A percentile compares a stretch with the other conserved stretches of the same genome.
Conservation (phyloP, 176 grass and related monocot species). For the Zizania latifolia region DNA sequence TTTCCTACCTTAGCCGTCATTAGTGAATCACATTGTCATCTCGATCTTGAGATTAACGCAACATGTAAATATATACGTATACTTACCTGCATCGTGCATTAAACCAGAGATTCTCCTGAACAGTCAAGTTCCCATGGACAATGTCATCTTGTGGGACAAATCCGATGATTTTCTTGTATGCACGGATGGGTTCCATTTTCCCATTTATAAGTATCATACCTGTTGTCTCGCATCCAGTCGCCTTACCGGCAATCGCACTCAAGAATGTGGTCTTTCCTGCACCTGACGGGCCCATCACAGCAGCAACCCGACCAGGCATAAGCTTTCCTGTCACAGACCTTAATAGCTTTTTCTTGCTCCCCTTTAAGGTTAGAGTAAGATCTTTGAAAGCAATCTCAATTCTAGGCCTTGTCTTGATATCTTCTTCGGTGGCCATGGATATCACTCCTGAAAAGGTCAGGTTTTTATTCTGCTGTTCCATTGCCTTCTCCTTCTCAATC, state of each 20-base stretch:
- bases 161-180: conserved; percentile 93
- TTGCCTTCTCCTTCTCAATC: conserved; percentile 86
- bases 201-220: conserved; percentile 78
- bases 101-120: conserved; percentile 95
- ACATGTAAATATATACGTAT: conserved; percentile 13
- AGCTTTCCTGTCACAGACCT: conserved; percentile 81
- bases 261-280: conserved; percentile 92
- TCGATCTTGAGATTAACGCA: background rate
- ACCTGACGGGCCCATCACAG: conserved; percentile 92
- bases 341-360: conserved; percentile 75
- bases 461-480: conserved; percentile 68
- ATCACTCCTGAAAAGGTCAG: conserved; percentile 85
- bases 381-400: conserved; percentile 86
- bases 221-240: conserved; percentile 55
- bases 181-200: conserved; percentile 63
- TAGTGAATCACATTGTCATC: background rate
- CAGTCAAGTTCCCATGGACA: conserved; percentile 92
- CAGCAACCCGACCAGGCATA: conserved; percentile 70
- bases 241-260: conserved; percentile 81
- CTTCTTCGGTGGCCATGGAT: conserved; percentile 71
- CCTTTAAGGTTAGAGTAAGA: conserved; percentile 74
- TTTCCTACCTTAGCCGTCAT: background rate
- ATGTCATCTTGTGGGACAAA: conserved; percentile 97
- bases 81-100: conserved; percentile 92
- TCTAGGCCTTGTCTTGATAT: conserved; percentile 50